Base-by-base conservation (phyloP, 2,329 filamentous ascomycete genomes). In the Epichloe elymi region DNA sequence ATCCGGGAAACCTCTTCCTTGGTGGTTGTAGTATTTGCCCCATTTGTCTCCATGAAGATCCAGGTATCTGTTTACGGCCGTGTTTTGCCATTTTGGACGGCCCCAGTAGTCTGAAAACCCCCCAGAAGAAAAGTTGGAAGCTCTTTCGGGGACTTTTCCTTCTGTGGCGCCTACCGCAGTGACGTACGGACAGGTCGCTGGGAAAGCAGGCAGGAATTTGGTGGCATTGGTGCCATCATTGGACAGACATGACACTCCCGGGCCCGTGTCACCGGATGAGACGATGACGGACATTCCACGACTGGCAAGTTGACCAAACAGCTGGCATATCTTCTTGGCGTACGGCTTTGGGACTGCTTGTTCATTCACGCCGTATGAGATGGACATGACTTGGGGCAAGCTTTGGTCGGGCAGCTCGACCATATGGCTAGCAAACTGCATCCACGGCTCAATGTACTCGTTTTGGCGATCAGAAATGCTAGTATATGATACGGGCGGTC, bases 331-430 rank as follows among this genome's bases (percentile, higher is more conserved):
- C 11, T 66, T 64, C 12, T 58, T 70, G 7, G 79, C 75, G 60
- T 86, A 86, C 3, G 71, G 67, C 20, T 66, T 65, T 0, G 82
- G 80, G 0, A 86, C 69, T 3, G 73, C 75, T 61, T 83, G 80
- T 60, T 88, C 84, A 45, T 82, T 73, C 57, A 85, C 82, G 26
- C 81, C 82, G 60, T 87, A 88, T 0, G 82, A 86, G n/a, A 81
- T 83, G 40, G 74, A 76, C 41, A 88, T 71, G 17, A 85, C 77
- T 3, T 77, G 73, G 0, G 85, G 83, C 0, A 87, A 68, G 17
- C 76, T 62, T 3, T 69, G 62, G 53, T 79, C 73, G 1, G 70
- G 63, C 19, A 82, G 71, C 19, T 67, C 62, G 3, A 85, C 67
- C 10, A 87, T 69, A 61, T 82, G 77, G 51, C 75, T 72, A 5